Conservation (phyloP, 192 early-diverging fungal genomes). For the Backusella parvicylindrica region DNA sequence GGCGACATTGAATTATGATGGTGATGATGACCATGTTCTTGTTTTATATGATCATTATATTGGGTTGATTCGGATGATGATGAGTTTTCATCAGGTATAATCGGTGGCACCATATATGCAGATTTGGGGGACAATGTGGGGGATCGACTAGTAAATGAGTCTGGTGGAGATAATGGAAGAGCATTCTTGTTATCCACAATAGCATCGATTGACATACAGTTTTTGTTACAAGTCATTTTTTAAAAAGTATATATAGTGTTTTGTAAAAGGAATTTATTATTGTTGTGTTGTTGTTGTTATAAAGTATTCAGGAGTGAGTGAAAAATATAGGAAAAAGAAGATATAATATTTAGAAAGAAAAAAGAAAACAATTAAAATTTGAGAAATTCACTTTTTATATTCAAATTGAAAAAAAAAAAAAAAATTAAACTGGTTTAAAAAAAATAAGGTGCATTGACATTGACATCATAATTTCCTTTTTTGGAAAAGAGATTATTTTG, state of each 20-base stretch:
- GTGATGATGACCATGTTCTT: neutral
- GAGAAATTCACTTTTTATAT: neutral
- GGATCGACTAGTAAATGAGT: neutral
- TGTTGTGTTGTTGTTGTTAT: neutral
- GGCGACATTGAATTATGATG: slow-evolving; percentile 33
- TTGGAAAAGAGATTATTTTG: neutral
- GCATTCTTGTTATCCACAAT: neutral
- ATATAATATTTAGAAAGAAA: neutral
- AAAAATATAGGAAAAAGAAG: neutral
- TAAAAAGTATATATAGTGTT: neutral
- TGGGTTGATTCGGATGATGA: neutral
- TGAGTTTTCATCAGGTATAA: neutral
- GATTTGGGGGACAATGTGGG: neutral
- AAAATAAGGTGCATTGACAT: slow-evolving; percentile 10
- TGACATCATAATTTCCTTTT: slow-evolving; percentile 8
- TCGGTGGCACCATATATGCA: neutral
- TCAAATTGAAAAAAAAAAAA: neutral
- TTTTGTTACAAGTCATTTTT: neutral
- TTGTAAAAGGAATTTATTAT: neutral
- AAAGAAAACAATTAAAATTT: neutral
- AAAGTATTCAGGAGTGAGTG: neutral
- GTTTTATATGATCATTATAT: neutral
- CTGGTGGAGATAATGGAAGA: slow-evolving; percentile 3
- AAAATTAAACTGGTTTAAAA: neutral
- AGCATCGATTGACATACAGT: neutral